Evolutionary conservation across 2,329 filamentous ascomycete species (phyloP).

Genomic region (Neopestalotiopsis rosae): DNA sequence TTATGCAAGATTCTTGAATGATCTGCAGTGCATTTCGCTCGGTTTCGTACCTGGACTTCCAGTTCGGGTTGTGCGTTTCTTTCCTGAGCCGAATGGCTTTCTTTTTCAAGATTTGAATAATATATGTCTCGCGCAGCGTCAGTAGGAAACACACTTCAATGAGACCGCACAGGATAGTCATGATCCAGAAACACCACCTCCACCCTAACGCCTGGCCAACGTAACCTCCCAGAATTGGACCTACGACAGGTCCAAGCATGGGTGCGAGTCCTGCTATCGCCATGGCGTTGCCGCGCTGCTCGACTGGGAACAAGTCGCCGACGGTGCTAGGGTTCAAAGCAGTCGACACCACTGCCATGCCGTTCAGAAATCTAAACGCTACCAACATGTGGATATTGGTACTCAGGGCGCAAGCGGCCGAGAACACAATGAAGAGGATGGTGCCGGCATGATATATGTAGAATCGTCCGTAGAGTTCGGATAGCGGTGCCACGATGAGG

Average conservation of each 20-base stretch:
- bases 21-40: not conserved
- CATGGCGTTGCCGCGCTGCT: conserved; percentile 53
- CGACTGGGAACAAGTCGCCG: conserved; percentile 32
- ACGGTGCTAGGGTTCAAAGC: conserved; percentile 12
- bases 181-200: conserved; percentile 51
- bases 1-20: not conserved
- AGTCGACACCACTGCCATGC: conserved; percentile 27
- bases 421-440: conserved; percentile 45
- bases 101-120: not conserved
- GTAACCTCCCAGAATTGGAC: conserved; percentile 49
- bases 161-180: conserved; percentile 39
- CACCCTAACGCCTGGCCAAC: conserved; percentile 43
- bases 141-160: not conserved
- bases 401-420: conserved; percentile 32
- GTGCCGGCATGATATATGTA: conserved; percentile 56
- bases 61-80: not conserved
- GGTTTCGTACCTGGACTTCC: not conserved
- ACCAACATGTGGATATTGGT: conserved; percentile 29
- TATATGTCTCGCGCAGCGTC: not conserved
- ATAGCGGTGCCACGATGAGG: conserved; percentile 62
- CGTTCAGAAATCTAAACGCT: conserved; percentile 32
- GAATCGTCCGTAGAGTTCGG: conserved; percentile 63
- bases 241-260: conserved; percentile 37
- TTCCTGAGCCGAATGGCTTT: not conserved
- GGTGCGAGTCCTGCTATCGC: conserved; percentile 27